phyloP scores from a whole-genome alignment of 2,329 filamentous ascomycete genomes.

The Lasiodiplodia gonubiensis region DNA sequence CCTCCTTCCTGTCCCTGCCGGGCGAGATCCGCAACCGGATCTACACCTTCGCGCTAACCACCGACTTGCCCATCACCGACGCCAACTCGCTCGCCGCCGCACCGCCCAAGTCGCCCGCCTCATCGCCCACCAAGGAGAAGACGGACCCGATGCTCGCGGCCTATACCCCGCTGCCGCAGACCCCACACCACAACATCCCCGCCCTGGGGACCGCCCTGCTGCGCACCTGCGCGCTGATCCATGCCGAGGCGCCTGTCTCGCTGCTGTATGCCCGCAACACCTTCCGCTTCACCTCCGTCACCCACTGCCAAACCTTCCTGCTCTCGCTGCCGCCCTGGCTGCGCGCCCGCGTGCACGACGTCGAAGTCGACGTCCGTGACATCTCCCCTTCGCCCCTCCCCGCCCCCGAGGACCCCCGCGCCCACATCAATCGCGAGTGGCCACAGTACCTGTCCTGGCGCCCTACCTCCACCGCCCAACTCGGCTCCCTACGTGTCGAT shows the following conservation, averaged over 20 bases:
- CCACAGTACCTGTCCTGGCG: constrained; percentile 42
- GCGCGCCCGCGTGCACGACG: constrained; percentile 37
- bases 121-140: neutral
- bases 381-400: constrained; percentile 32
- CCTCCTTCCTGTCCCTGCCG: constrained; percentile 39
- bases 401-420: constrained; percentile 27
- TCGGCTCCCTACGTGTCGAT: constrained; percentile 38
- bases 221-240: constrained; percentile 44
- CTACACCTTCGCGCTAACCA: constrained; percentile 38
- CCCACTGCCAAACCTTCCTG: constrained; percentile 41
- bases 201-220: constrained; percentile 40
- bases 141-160: neutral
- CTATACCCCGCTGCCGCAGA: constrained; percentile 16
- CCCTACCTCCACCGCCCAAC: constrained; percentile 30
- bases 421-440: constrained; percentile 41
- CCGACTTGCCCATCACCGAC: constrained; percentile 38
- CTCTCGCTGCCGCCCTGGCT: constrained; percentile 33
- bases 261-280: constrained; percentile 42
- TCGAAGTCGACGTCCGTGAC: constrained; percentile 46
- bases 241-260: constrained; percentile 41
- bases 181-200: constrained; percentile 28
- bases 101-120: neutral
- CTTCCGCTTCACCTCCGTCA: constrained; percentile 45
- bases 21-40: constrained; percentile 45
- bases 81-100: constrained; percentile 32